Conservation (phyloP, 768 basidiomycete genomes). For the Neoboletus subvelutipes region DNA sequence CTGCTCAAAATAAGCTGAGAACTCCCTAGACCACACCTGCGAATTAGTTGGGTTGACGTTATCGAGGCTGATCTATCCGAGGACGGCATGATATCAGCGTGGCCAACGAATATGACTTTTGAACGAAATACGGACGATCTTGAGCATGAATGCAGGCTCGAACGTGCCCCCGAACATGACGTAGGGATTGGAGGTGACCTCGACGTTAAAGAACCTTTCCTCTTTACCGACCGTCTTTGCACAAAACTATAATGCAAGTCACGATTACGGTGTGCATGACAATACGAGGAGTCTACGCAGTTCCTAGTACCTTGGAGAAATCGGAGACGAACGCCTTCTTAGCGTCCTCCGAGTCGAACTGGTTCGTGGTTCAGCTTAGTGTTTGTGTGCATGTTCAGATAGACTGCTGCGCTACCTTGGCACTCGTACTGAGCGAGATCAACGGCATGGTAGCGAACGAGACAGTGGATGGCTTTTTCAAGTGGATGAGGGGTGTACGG, state of each 20-base stretch:
- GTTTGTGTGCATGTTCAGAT: background rate
- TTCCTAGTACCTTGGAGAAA: slow-evolving; percentile 52
- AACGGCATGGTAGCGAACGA: slow-evolving; percentile 33
- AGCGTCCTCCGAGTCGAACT: slow-evolving; percentile 26
- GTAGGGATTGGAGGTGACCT: slow-evolving; percentile 55
- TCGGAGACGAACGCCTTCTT: slow-evolving; percentile 42
- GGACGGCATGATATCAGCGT: background rate
- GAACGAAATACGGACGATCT: slow-evolving; percentile 45
- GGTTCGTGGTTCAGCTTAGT: background rate
- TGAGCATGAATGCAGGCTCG: slow-evolving; percentile 63
- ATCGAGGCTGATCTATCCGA: slow-evolving; percentile 52
- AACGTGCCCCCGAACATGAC: slow-evolving; percentile 62
- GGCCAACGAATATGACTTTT: background rate
- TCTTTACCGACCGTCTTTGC: slow-evolving; percentile 57
- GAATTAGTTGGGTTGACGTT: slow-evolving; percentile 49
- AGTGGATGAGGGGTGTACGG: no score
- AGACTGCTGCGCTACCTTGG: slow-evolving; percentile 24
- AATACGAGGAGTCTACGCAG: background rate
- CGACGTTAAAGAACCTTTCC: slow-evolving; percentile 51
- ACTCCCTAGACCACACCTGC: slow-evolving; percentile 51
- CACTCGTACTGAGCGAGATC: slow-evolving; percentile 41
- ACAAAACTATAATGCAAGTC: slow-evolving; percentile 41
- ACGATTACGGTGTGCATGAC: background rate
- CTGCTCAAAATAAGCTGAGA: slow-evolving; percentile 54
- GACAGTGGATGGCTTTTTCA: no score